Conservation (phyloP, 2,329 filamentous ascomycete species). For the Hypoxylon sp. region DNA sequence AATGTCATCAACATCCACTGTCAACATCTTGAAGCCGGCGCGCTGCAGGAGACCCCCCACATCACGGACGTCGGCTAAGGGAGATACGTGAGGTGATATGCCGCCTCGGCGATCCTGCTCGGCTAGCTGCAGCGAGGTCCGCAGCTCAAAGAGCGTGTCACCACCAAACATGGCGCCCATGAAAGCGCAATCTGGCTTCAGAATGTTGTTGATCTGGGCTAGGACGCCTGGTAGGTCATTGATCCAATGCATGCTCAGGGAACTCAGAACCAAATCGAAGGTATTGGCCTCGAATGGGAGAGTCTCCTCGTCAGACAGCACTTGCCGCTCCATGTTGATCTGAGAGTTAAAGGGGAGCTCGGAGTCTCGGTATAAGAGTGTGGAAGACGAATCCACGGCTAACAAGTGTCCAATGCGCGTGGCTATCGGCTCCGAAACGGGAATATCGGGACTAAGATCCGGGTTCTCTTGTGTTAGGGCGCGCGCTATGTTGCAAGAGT, state of each 20-base stretch:
- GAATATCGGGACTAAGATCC: slow-evolving; percentile 66
- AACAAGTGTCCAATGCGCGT: slow-evolving; percentile 77
- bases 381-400: slow-evolving; percentile 81
- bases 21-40: slow-evolving; percentile 93
- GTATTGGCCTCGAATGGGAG: slow-evolving; percentile 78
- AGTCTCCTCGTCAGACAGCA: slow-evolving; percentile 77
- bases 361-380: slow-evolving; percentile 82
- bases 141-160: slow-evolving; percentile 91
- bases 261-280: slow-evolving; percentile 92
- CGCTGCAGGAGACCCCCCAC: slow-evolving; percentile 86
- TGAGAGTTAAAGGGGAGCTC: slow-evolving; percentile 76
- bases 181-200: slow-evolving; percentile 92
- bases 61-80: slow-evolving; percentile 90
- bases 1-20: slow-evolving; percentile 96
- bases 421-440: slow-evolving; percentile 71
- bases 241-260: slow-evolving; percentile 93
- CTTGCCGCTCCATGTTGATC: slow-evolving; percentile 75
- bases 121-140: slow-evolving; percentile 90
- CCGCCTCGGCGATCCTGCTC: slow-evolving; percentile 92
- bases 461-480: slow-evolving; percentile 77
- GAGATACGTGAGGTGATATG: slow-evolving; percentile 88
- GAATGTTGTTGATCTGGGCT: slow-evolving; percentile 81
- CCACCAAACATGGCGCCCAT: slow-evolving; percentile 97
- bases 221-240: slow-evolving; percentile 92
- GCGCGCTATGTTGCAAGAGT: slow-evolving; percentile 92